phyloP scores from a whole-genome alignment of 2,329 filamentous ascomycete species.

The Penicillium sp. region DNA sequence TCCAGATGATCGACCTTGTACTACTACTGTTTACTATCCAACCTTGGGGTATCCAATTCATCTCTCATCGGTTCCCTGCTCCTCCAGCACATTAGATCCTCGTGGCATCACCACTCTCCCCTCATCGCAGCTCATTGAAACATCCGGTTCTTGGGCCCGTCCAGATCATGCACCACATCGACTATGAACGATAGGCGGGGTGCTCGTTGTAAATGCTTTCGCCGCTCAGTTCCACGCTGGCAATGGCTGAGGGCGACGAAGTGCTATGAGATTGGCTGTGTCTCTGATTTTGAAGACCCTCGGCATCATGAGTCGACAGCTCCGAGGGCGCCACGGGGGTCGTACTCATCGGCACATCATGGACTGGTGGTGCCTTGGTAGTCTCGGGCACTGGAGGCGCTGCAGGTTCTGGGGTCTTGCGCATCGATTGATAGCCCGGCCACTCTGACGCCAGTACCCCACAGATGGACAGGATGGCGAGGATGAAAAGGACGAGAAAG shows the following conservation, averaged over 20 bases:
- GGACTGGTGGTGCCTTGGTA: constrained; percentile 3
- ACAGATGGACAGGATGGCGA: constrained; percentile 25
- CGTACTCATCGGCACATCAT: constrained; percentile 16
- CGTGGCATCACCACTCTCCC: no score
- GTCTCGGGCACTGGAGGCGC: no score
- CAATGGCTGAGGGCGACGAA: constrained; percentile 6
- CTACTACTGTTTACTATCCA: not conserved
- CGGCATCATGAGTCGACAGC: constrained; percentile 14
- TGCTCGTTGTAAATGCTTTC: constrained; percentile 4
- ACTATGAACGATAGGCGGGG: not conserved
- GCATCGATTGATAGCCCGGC: constrained; percentile 24
- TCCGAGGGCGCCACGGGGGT: constrained; percentile 8
- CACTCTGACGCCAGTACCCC: constrained; percentile 25
- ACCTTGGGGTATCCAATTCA: constrained; percentile 4
- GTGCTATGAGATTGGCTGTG: constrained; percentile 11
- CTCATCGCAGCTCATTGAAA: no score
- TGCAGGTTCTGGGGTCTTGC: constrained; percentile 6
- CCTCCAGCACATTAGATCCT: not conserved
- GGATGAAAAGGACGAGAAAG: constrained; percentile 25
- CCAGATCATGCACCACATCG: no score
- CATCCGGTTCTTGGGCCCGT: no score
- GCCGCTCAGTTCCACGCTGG: constrained; percentile 10
- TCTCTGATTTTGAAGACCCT: constrained; percentile 16
- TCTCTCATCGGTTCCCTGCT: not conserved
- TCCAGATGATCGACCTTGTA: not conserved